phyloP scores from a whole-genome alignment of 2,329 filamentous ascomycete genomes.

The Clarireedia hainanense region DNA sequence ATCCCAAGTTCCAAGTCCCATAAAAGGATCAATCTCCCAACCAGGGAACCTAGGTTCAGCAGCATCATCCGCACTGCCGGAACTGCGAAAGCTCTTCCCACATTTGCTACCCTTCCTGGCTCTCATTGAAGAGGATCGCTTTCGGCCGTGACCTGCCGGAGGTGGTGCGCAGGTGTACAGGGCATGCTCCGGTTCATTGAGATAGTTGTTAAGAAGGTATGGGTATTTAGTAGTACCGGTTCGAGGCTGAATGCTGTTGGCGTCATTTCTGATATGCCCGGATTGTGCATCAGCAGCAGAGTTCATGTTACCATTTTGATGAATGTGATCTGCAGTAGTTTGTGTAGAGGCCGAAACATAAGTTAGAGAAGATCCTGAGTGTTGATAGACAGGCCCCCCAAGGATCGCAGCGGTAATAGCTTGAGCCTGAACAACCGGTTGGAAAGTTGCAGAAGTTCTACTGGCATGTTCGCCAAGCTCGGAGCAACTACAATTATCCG shows the following conservation, averaged over 20 bases:
- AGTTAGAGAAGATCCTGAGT: background rate
- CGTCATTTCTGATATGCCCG: background rate
- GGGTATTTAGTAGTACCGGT: background rate
- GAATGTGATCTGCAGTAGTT: background rate
- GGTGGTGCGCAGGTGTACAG: background rate
- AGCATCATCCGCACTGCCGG: constrained; percentile 5
- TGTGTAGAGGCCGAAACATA: background rate
- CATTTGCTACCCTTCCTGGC: constrained; percentile 15
- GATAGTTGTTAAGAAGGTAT: background rate
- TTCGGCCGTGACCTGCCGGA: background rate
- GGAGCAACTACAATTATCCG: constrained; percentile 22
- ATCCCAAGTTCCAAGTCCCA: constrained; percentile 16
- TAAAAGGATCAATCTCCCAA: constrained; percentile 12
- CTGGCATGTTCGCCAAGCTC: constrained; percentile 11
- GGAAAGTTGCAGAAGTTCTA: background rate
- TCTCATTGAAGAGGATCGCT: constrained; percentile 1
- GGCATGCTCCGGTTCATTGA: background rate
- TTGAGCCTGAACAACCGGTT: background rate
- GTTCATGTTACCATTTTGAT: background rate
- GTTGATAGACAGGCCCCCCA: constrained; percentile 9
- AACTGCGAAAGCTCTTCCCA: constrained; percentile 15
- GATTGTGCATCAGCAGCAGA: background rate
- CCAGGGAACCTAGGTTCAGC: constrained; percentile 7
- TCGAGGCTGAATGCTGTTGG: background rate
- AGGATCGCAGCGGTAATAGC: constrained; percentile 9